These are phyloP conservation scores for Fraxinus floribunda DNA, from an alignment of 305 asterid species.

Conservation along the genomic window DNA sequence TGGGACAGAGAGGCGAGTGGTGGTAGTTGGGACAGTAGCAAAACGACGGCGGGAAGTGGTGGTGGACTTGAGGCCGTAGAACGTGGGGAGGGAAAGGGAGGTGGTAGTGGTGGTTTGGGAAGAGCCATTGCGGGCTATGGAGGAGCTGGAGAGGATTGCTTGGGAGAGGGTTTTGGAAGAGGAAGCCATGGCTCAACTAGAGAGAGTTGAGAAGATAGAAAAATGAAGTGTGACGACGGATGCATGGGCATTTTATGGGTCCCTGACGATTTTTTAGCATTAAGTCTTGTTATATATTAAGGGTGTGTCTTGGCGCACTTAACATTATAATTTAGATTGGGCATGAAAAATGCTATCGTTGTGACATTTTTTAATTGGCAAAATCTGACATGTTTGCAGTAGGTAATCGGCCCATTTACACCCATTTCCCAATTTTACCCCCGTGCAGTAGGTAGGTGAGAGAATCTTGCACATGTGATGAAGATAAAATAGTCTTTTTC, in stretches of 20 bases:
- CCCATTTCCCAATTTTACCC: too few species aligned
- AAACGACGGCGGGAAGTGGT: slow-evolving; percentile 23
- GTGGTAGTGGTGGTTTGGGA: not conserved
- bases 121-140: slow-evolving; percentile 4
- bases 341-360: too few species aligned
- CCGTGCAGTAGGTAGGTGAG: too few species aligned
- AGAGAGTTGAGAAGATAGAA: slow-evolving; percentile 37
- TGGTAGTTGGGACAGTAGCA: not conserved
- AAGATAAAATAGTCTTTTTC: too few species aligned
- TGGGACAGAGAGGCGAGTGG: slow-evolving; percentile 19
- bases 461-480: too few species aligned
- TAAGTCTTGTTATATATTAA: too few species aligned
- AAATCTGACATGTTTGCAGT: too few species aligned
- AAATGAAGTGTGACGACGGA: not conserved
- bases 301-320: too few species aligned
- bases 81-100: not conserved
- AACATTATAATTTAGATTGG: too few species aligned
- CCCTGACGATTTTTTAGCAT: not conserved
- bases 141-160: not conserved
- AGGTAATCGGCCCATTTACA: too few species aligned
- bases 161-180: slow-evolving; percentile 4
- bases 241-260: not conserved
- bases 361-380: too few species aligned
- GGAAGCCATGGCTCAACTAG: slow-evolving; percentile 9
- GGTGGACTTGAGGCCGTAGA: slow-evolving; percentile 8